phyloP scores from a whole-genome alignment of 345 rosid genomes.

The Euphorbia lathyris region DNA sequence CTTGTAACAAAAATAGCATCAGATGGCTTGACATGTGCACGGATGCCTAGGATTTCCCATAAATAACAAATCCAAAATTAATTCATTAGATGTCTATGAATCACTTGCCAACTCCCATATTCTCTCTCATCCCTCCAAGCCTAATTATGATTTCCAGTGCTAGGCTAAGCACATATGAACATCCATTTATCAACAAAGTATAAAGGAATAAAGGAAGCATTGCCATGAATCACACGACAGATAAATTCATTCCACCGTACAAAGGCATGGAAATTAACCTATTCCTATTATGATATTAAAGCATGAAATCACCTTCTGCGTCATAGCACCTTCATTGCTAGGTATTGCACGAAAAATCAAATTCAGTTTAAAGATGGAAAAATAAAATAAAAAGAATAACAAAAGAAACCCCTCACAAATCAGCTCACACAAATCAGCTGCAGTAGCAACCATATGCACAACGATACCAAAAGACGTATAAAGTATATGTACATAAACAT shows the following conservation, averaged over 20 bases:
- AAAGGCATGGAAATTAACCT: neutral
- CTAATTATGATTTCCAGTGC: neutral
- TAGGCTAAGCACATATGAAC: neutral
- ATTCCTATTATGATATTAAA: neutral
- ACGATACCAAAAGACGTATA: neutral
- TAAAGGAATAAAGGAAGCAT: neutral
- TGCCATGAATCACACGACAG: neutral
- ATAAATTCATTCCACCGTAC: neutral
- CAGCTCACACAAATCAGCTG: neutral
- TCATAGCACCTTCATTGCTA: neutral
- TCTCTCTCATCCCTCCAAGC: too few relatives aligned
- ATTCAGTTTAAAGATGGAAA: neutral
- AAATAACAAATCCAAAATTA: neutral
- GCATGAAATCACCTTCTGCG: neutral
- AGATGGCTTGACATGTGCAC: neutral
- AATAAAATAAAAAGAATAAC: neutral
- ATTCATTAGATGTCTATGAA: neutral
- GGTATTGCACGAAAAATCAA: neutral
- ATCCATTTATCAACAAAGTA: neutral
- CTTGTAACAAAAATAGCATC: neutral
- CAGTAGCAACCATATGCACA: neutral
- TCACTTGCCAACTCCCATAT: neutral
- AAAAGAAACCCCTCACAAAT: too few relatives aligned
- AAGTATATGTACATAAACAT: neutral
- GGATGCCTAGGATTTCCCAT: neutral